Conservation (phyloP, 345 rosid genomes). For the Eutrema yunnanense region DNA sequence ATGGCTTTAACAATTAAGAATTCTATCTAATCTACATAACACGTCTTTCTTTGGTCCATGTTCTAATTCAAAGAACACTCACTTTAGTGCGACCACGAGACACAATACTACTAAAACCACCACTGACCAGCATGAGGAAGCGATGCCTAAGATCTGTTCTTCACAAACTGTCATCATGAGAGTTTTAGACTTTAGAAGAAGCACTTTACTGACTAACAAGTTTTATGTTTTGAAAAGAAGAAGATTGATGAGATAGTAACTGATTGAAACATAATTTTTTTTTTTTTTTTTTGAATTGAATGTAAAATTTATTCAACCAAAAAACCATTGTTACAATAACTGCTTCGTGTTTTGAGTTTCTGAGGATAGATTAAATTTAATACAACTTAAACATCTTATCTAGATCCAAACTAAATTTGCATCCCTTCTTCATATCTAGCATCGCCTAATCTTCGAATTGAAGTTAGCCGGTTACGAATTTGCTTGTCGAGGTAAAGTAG, state of each 20-base stretch:
- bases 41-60: background rate
- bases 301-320: too few species aligned
- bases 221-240: background rate
- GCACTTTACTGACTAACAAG: background rate
- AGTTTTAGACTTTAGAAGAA: background rate
- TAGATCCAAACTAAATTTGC: too few species aligned
- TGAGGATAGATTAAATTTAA: too few species aligned
- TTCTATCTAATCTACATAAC: background rate
- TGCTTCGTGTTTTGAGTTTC: too few species aligned
- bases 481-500: too few species aligned
- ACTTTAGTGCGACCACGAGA: constrained; percentile 54
- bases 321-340: too few species aligned
- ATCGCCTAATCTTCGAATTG: too few species aligned
- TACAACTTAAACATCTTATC: too few species aligned
- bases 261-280: background rate
- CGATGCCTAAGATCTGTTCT: constrained; percentile 65
- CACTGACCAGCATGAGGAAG: constrained; percentile 66
- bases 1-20: background rate
- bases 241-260: background rate
- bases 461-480: too few species aligned
- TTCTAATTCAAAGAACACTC: constrained; percentile 24
- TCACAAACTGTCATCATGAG: constrained; percentile 58
- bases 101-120: constrained; percentile 52
- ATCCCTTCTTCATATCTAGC: too few species aligned
- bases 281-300: too few species aligned